Base-by-base conservation (phyloP, 2,329 filamentous ascomycete species). In the Colletotrichum trifolii region DNA sequence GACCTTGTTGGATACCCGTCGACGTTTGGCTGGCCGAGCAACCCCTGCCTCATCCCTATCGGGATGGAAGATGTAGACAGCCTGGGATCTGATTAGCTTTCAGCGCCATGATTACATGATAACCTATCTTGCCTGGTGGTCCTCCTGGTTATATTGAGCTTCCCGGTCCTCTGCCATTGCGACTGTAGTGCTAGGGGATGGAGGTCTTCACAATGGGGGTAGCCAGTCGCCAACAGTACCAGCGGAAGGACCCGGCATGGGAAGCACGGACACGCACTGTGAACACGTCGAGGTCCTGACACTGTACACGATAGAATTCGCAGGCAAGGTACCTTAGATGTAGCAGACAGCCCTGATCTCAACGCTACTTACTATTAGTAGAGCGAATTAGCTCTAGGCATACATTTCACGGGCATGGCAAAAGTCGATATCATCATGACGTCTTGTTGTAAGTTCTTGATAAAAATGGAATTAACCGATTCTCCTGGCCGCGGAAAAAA, bases 11-110 rank as follows among this genome's bases (percentile, higher is more conserved):
- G 81, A 80, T 8, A 87, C 78, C 72, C 84, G 88, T 59, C 87
- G 82, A 62, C 84, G 81, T 73, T 91, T 91, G 40, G 82, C 72
- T 35, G 87, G 84, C 43, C 85, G 72, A 47, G 76, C 73, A 40
- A 73, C 60, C 13, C 63, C 69, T 53, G 69, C 70, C 47, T 73
- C 68, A 55, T 73, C 77, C 36, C 80, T 77, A 48, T 82, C 76
- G 63, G 87, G 84, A 64, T 84, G 81, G 74, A 89, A 91, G 68
- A 91, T 77, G 73, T 88, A 91, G 60, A 87, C 86, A 50, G 83
- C 83, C 88, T 91, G 72, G 8, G 34, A 48, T n/a, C 25, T 25
- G 12, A n/a, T 67, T 33, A 63, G 43, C 45, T 35, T 17, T 13
- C 4, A 12, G 8, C 2, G 9, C 15, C 12, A 4, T 8, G 12